phyloP scores from a whole-genome alignment of 768 basidiomycete genomes.

The Kockovaella imperatae region DNA sequence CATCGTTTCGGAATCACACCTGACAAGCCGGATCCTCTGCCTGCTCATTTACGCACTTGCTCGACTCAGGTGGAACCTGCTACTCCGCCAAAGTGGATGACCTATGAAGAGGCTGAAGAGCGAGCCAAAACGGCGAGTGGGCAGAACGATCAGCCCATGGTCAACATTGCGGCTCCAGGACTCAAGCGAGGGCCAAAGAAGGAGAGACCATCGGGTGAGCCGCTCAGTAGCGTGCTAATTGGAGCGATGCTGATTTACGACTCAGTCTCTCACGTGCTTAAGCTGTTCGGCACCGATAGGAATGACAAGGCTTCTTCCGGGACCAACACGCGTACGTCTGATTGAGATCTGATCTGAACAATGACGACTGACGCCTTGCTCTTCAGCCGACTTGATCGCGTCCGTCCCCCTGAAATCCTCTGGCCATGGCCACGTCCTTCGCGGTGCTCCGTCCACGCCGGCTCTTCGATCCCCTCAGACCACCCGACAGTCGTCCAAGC shows the following conservation, averaged over 20 bases:
- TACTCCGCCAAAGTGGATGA: conserved; percentile 40
- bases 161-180: neutral
- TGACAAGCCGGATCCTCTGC: conserved; percentile 11
- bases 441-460: conserved; percentile 33
- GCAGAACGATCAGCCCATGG: conserved; percentile 10
- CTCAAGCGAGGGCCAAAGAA: conserved; percentile 18
- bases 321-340: conserved; percentile 24
- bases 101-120: conserved; percentile 25
- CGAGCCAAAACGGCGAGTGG: conserved; percentile 17
- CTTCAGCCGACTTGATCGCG: conserved; percentile 18
- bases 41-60: conserved; percentile 25
- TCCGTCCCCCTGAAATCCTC: conserved; percentile 30
- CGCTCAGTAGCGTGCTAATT: neutral
- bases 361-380: neutral
- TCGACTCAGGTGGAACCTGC: conserved; percentile 36
- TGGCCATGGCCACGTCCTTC: conserved; percentile 11
- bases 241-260: conserved; percentile 1
- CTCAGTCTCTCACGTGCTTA: conserved; percentile 31
- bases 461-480: conserved; percentile 21
- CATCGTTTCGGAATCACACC: conserved; percentile 23
- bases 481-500: conserved; percentile 5
- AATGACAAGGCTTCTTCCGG: conserved; percentile 12
- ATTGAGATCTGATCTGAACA: neutral
- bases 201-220: conserved; percentile 31
- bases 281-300: conserved; percentile 31